Evolutionary conservation across 495 filamentous ascomycete species (phyloP).

Genomic region (Apodospora peruviana): DNA sequence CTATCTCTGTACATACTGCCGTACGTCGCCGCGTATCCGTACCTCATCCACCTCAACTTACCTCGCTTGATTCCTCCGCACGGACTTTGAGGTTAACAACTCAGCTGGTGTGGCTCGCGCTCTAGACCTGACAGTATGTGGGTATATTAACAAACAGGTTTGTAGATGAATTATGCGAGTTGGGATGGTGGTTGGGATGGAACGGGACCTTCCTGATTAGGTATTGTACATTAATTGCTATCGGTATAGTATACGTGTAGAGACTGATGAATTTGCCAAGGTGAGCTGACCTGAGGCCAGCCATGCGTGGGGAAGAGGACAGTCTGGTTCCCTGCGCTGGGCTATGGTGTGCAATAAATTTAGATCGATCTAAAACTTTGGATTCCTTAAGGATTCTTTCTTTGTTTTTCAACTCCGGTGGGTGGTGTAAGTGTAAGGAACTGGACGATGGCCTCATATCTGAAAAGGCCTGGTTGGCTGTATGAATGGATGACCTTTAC

Average conservation of each 20-base stretch:
- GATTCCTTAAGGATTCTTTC: too few relatives aligned
- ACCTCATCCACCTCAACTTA: not conserved
- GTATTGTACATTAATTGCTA: not conserved
- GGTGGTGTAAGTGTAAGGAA: not conserved
- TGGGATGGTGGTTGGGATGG: not conserved
- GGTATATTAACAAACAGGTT: not conserved
- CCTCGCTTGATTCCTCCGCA: not conserved
- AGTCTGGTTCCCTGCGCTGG: too few relatives aligned
- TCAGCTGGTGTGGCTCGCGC: not conserved
- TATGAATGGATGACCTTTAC: too few relatives aligned
- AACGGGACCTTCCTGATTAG: not conserved
- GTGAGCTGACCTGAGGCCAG: not conserved
- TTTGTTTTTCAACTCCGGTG: too few relatives aligned
- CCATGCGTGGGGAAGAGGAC: not conserved
- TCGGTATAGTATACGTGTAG: not conserved
- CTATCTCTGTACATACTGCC: too few relatives aligned
- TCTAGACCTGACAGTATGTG: not conserved
- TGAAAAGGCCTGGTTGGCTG: too few relatives aligned
- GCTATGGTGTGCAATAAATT: not conserved
- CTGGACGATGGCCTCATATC: too few relatives aligned
- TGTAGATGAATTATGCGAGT: not conserved
- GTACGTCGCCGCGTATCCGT: not conserved
- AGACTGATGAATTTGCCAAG: not conserved
- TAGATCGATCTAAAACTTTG: not conserved
- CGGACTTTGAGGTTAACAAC: not conserved